Base-by-base conservation (phyloP, 2,329 filamentous ascomycete species). In the Penicillium sp. region DNA sequence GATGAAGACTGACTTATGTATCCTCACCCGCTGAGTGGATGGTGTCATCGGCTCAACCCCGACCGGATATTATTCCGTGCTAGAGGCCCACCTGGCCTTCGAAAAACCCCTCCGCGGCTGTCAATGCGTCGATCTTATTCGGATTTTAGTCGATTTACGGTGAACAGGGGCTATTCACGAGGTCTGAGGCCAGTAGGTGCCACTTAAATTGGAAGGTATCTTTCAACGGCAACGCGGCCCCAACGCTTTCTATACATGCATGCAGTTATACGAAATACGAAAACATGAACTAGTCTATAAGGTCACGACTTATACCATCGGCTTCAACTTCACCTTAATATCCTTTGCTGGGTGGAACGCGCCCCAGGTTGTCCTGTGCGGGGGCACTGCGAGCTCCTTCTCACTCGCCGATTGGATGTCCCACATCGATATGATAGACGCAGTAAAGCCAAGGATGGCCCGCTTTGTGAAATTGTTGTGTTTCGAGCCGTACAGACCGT, bases 361-460 rank as follows among this genome's bases (percentile, higher is more conserved):
- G 2, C 75, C 77, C 48, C 74, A 77, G 6, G 77, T 78, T 57
- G 73, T 76, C 60, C 64, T 73, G 62, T 76, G 74, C 38, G 67
- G 70, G 0, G 84, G 84, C 41, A 85, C 71, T 16, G 71, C 71
- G 76, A 82, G 83, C 0, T 67, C 70, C 6, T 69, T 70, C 15
- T 74, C 73, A 44, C 66, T 67, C 0, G 69, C 73, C 0, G 79
- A 74, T 49, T 79, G 70, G 52, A 85, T 76, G 41, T 85, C 79
- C 81, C 82, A 85, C 60, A 82, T 73, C 6, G 75, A 70, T 18
- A 85, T 62, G 21, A 85, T 74, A 1, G 77, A 75, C 15, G 81
- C 81, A 1, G 76, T 74, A 42, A 82, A 77, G 23, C 76, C 67
- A 41, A 85, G 58, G 16, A 77, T 74, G 60, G 80, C 74, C 44